These are phyloP conservation scores for Rhodotorula sp. DNA, from an alignment of 1,284 basidiomycete genomes.

Conservation along the genomic window DNA sequence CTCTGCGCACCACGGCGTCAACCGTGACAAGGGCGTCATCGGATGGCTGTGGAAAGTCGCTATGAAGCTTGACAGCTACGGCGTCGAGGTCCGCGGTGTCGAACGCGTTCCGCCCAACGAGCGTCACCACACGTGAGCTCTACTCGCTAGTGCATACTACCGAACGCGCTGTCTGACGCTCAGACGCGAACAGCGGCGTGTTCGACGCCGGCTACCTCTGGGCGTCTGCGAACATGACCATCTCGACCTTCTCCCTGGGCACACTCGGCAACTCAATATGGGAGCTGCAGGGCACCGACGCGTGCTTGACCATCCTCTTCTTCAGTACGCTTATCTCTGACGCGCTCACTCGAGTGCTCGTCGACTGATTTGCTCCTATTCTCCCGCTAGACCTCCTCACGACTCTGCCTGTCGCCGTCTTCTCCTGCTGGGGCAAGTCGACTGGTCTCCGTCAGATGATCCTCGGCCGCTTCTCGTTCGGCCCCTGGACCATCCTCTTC, in stretches of 20 bases:
- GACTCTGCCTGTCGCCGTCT: constrained; percentile 48
- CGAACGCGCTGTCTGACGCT: neutral
- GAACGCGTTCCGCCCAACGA: constrained; percentile 35
- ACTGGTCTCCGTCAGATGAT: constrained; percentile 58
- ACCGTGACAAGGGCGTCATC: constrained; percentile 2
- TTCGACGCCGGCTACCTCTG: constrained; percentile 25
- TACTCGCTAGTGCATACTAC: neutral
- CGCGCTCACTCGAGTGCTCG: constrained; percentile 30
- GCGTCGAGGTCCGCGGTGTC: constrained; percentile 39
- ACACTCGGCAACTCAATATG: constrained; percentile 66
- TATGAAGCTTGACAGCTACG: constrained; percentile 31
- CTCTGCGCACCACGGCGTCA: constrained; percentile 23
- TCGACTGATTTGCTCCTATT: neutral
- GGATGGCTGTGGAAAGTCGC: constrained; percentile 32
- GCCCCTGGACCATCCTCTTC: constrained; percentile 42
- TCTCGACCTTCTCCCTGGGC: constrained; percentile 67
- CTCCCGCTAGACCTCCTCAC: constrained; percentile 15
- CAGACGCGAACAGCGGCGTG: constrained; percentile 7
- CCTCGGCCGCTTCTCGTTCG: constrained; percentile 50
- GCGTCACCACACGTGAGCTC: constrained; percentile 24
- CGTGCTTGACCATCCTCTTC: constrained; percentile 71
- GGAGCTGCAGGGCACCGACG: constrained; percentile 55
- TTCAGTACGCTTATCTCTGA: constrained; percentile 61
- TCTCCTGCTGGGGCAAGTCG: constrained; percentile 73
- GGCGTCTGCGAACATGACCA: constrained; percentile 34